These are phyloP conservation scores for Penicillium roqueforti DNA, from an alignment of 495 filamentous ascomycete genomes.

Conservation along the genomic window DNA sequence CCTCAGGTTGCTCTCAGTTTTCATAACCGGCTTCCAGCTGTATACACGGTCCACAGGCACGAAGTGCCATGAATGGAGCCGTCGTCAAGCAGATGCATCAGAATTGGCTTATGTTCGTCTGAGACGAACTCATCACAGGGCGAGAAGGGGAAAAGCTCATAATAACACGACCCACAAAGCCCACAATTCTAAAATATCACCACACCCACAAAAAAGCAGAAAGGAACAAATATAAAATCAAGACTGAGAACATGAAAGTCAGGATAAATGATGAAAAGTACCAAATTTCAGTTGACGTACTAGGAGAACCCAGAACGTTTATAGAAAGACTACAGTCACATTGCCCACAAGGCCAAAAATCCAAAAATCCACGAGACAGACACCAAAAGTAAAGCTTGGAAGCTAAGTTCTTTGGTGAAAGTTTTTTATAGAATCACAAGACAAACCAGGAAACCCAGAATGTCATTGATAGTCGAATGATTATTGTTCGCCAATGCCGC, in stretches of 20 bases:
- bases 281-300: neutral
- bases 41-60: neutral
- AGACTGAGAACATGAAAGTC: neutral
- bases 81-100: conserved; percentile 20
- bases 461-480: neutral
- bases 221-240: neutral
- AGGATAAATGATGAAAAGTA: neutral
- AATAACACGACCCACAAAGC: neutral
- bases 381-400: no score
- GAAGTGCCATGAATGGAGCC: neutral
- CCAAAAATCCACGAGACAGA: no score
- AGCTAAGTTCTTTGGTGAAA: neutral
- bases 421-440: neutral
- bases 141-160: neutral
- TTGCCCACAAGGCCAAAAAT: neutral
- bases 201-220: neutral
- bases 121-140: conserved; percentile 19
- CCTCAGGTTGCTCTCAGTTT: conserved; percentile 15
- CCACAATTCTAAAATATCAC: neutral
- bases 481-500: neutral
- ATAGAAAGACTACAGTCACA: neutral
- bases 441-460: neutral
- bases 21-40: conserved; percentile 12
- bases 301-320: neutral
- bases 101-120: conserved; percentile 24